Percentiles rank a stretch among this genome's conserved stretches.
Conservation (phyloP, 164 flowering plant species). For the Protea cynaroides region DNA sequence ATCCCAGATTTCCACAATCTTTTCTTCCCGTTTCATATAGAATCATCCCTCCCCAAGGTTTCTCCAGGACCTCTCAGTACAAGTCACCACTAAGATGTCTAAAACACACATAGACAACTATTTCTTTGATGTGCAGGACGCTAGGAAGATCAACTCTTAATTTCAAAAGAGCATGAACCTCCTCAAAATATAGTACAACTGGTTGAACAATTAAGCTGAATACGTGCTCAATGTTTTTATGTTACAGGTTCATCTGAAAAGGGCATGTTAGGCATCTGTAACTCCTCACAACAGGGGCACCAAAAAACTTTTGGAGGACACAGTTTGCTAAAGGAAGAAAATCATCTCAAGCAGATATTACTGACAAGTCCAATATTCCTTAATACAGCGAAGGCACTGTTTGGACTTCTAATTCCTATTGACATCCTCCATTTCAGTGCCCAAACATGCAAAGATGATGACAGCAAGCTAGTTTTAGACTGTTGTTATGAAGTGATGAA, state of each 20-base stretch:
- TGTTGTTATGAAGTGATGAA: conserved; percentile 68
- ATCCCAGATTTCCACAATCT: background rate
- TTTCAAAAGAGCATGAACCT: background rate
- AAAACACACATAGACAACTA: background rate
- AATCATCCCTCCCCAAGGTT: background rate
- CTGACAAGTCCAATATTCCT: conserved; percentile 52
- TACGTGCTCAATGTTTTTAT: conserved; percentile 2
- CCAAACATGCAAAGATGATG: conserved; percentile 24
- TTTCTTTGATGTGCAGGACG: too few species aligned
- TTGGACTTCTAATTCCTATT: conserved; percentile 62
- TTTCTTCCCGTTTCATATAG: background rate
- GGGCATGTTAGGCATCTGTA: conserved; percentile 7
- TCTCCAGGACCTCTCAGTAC: background rate
- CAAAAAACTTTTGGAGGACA: conserved; percentile 12
- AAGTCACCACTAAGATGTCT: background rate
- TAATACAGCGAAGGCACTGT: conserved; percentile 84
- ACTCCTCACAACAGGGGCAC: conserved; percentile 15
- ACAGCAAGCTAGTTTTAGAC: conserved; percentile 45
- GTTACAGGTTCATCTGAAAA: conserved; percentile 25
- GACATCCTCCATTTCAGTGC: conserved; percentile 37
- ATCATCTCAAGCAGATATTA: conserved; percentile 57
- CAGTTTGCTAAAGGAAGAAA: conserved; percentile 52
- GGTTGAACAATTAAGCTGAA: background rate
- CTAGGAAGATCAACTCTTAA: background rate
- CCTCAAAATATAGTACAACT: background rate